Conservation (phyloP, 768 basidiomycete species). For the Suillus subalutaceus region DNA sequence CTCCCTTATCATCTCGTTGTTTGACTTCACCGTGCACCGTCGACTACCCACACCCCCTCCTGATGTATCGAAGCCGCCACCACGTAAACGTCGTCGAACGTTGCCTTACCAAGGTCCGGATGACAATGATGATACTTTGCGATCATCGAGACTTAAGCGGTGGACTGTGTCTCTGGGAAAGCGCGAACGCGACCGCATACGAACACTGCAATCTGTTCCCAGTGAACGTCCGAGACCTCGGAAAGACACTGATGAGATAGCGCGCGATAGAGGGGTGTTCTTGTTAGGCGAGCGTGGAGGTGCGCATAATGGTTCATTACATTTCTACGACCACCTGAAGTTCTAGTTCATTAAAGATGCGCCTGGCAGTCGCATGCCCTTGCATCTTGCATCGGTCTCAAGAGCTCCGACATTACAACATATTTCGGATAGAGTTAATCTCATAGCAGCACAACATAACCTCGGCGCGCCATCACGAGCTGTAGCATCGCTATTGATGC, state of each 20-base stretch:
- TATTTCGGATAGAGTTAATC: slow-evolving; percentile 77
- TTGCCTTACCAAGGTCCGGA: slow-evolving; percentile 74
- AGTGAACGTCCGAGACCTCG: slow-evolving; percentile 49
- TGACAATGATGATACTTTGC: slow-evolving; percentile 55
- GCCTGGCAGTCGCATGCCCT: slow-evolving; percentile 69
- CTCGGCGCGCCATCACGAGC: slow-evolving; percentile 59
- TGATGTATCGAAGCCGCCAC: slow-evolving; percentile 59
- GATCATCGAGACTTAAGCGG: slow-evolving; percentile 68
- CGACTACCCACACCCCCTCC: slow-evolving; percentile 67
- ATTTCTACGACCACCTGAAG: not conserved
- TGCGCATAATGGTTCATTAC: slow-evolving; percentile 32
- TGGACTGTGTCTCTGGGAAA: slow-evolving; percentile 76
- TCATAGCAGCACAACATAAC: slow-evolving; percentile 80
- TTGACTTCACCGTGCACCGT: slow-evolving; percentile 76
- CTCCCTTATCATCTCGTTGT: slow-evolving; percentile 79
- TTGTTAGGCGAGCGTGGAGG: slow-evolving; percentile 69
- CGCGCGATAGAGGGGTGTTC: slow-evolving; percentile 67
- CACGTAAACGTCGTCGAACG: slow-evolving; percentile 68
- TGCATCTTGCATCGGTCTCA: slow-evolving; percentile 75
- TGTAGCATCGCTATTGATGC: slow-evolving; percentile 70
- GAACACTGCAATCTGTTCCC: slow-evolving; percentile 47
- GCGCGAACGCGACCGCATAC: slow-evolving; percentile 75
- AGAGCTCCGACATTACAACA: slow-evolving; percentile 76
- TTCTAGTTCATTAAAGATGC: slow-evolving; percentile 46
- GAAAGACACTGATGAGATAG: slow-evolving; percentile 65